Evolutionary conservation across 306 rosid species (phyloP), one percentile per base, ranked within the genome.

Genomic region (Betula pendula): DNA sequence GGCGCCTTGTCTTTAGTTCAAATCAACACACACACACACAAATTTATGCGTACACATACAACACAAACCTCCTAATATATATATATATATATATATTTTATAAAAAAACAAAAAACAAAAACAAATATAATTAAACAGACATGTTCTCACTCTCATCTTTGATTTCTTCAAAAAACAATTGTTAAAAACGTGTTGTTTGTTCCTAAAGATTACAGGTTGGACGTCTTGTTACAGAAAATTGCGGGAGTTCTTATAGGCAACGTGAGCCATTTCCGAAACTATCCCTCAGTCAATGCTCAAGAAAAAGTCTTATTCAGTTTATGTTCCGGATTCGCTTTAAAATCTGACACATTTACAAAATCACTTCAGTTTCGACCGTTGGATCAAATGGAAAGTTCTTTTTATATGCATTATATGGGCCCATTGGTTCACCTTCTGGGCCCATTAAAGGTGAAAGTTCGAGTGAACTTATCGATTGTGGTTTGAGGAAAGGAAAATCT

Each of bases 1-100:
- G 53, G 79, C 77, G 81, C 80, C 81, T 81, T 75, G 85, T 78
- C 85, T 69, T 76, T 81, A 71, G 90, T 81, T 87, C 84, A 81
- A 84, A 79, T 84, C 82, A 70, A 45, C 29, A 35, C 25, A 11
- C 69, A 31, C 43, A 15, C 74, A 20, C 25, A 63, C 70, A 77
- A 29, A 58, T 63, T 67, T 79, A 74, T 72, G 20, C 44, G 56
- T 14, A 33, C 53, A 47, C 4, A 3, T 35, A 15, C 0, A 8
- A 69, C 45, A 27, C 24, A 29, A 29, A 19, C 45, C 58, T 52
- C 25, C 67, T 42, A 35, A 35, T 3, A 35, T 35, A 35, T 35
- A 3, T 35, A 2, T 35, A 31, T 31, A 35, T 35, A 3, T 35
- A 35, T 35, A 3, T 35, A 35, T 35, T 35, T n/a, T 35, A 3